These are phyloP conservation scores for Pseudomassariella vexata DNA, from an alignment of 2,329 filamentous ascomycete species.

Conservation along the genomic window DNA sequence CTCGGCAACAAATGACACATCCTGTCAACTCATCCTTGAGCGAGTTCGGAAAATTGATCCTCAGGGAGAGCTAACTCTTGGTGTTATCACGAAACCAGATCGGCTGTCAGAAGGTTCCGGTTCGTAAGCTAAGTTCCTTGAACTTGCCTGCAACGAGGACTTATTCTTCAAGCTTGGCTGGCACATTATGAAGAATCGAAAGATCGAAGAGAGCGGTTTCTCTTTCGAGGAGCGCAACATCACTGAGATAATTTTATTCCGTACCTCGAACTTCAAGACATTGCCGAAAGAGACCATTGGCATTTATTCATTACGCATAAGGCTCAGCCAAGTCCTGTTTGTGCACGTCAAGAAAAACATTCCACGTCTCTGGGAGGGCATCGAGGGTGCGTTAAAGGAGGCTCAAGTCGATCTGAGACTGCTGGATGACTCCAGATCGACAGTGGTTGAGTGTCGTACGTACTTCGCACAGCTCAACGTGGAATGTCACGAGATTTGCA, in stretches of 20 bases:
- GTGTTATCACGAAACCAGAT: slow-evolving; percentile 43
- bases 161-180: slow-evolving; percentile 37
- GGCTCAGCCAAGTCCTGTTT: too few species aligned
- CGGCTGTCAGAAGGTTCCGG: too few species aligned
- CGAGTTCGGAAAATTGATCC: slow-evolving; percentile 28
- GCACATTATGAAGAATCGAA: slow-evolving; percentile 38
- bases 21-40: slow-evolving; percentile 32
- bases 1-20: slow-evolving; percentile 33
- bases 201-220: slow-evolving; percentile 6
- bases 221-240: slow-evolving; percentile 5
- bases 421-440: too few species aligned
- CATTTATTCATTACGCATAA: too few species aligned
- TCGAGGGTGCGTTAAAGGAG: too few species aligned
- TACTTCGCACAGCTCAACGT: slow-evolving; percentile 18
- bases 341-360: too few species aligned
- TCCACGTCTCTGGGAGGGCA: too few species aligned
- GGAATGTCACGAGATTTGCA: slow-evolving; percentile 21
- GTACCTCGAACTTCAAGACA: too few species aligned
- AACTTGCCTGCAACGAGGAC: slow-evolving; percentile 33
- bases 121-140: slow-evolving; percentile 25
- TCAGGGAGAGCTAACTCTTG: slow-evolving; percentile 30
- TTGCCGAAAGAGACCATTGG: too few species aligned
- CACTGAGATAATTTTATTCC: too few species aligned
- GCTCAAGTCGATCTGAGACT: too few species aligned
- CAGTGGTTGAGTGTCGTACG: too few species aligned